phyloP scores from a whole-genome alignment of 169 alveolate species.

The Amoebophrya sp. region DNA sequence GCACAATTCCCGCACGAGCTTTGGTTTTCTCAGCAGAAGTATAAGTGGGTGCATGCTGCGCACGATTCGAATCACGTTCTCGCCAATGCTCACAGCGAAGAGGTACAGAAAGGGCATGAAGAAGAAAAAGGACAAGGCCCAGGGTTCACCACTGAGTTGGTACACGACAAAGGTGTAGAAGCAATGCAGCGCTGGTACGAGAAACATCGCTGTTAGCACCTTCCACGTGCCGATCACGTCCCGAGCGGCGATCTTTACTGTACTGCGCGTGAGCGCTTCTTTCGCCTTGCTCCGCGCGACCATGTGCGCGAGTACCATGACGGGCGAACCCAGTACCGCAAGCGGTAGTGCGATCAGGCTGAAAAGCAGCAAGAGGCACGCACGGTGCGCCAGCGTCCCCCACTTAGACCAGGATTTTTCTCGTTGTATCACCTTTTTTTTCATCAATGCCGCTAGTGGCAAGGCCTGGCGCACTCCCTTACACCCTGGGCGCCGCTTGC shows the following conservation, averaged over 20 bases:
- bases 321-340: background rate
- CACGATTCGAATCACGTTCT: background rate
- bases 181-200: background rate
- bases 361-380: background rate
- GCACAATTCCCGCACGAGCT: background rate
- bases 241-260: background rate
- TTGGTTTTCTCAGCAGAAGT: background rate
- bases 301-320: background rate
- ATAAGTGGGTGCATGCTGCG: background rate
- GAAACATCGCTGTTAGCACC: background rate
- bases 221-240: background rate
- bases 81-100: background rate
- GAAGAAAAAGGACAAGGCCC: background rate
- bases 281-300: background rate
- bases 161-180: background rate
- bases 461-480: too few relatives aligned
- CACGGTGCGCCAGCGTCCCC: background rate
- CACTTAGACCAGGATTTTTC: too few relatives aligned
- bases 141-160: too few relatives aligned
- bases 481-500: too few relatives aligned
- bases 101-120: background rate
- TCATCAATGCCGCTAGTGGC: too few relatives aligned
- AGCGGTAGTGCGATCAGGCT: background rate
- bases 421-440: too few relatives aligned
- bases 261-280: background rate